Evolutionary conservation across 2,329 filamentous ascomycete species (phyloP).

Genomic region (Thelonectria olida): DNA sequence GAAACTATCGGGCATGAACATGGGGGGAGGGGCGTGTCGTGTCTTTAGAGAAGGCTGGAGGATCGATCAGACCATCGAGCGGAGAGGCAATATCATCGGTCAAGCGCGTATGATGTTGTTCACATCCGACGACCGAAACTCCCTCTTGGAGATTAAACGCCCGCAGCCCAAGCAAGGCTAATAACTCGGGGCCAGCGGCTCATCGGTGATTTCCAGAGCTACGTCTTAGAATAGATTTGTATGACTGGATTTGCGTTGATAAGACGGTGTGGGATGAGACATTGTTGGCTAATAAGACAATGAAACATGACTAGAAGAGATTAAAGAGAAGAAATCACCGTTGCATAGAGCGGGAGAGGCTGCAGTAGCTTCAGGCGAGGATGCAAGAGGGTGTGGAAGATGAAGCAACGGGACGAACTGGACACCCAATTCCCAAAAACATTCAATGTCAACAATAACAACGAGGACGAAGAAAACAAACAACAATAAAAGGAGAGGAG

Average conservation of each 20-base stretch:
- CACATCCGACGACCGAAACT: neutral
- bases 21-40: neutral
- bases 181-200: constrained; percentile 1
- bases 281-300: constrained; percentile 3
- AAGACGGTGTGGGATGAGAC: neutral
- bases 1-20: constrained; percentile 9
- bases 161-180: neutral
- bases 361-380: neutral
- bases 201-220: constrained; percentile 1
- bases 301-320: constrained; percentile 3
- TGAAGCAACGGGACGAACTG: neutral
- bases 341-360: neutral
- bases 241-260: neutral
- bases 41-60: neutral
- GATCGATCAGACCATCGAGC: constrained; percentile 21
- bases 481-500: neutral
- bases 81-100: constrained; percentile 9
- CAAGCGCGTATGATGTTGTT: neutral
- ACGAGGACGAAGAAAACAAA: neutral
- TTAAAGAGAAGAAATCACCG: neutral
- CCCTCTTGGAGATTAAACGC: constrained; percentile 29
- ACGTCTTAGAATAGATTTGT: neutral
- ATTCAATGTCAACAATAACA: constrained; percentile 10
- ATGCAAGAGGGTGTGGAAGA: neutral
- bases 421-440: neutral